phyloP scores from a whole-genome alignment of 805 yeast genomes.

The Ogataea trehaloabstinens region DNA sequence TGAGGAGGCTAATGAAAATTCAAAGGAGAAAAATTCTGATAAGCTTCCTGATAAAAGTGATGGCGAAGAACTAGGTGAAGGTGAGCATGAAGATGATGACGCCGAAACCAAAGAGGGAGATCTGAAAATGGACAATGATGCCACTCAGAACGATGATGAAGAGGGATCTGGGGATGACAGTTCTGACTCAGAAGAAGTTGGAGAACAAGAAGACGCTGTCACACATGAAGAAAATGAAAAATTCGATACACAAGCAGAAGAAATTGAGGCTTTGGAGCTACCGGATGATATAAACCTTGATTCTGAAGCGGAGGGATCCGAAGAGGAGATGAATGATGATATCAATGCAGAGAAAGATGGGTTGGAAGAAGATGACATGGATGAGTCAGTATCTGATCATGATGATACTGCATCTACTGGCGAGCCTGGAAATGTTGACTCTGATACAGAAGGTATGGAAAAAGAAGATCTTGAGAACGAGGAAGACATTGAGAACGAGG shows the following conservation, averaged over 20 bases:
- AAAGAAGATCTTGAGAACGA: conserved; percentile 22
- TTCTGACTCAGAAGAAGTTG: conserved; percentile 62
- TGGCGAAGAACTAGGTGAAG: conserved; percentile 48
- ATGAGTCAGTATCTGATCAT: conserved; percentile 20
- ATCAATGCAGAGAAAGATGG: conserved; percentile 31
- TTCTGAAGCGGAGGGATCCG: conserved; percentile 62
- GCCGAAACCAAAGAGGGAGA: conserved; percentile 35
- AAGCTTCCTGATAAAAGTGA: conserved; percentile 55
- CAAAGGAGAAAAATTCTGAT: conserved; percentile 82
- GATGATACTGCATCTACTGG: conserved; percentile 18
- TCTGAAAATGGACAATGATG: conserved; percentile 32
- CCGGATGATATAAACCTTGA: conserved; percentile 93
- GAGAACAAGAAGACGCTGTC: conserved; percentile 79
- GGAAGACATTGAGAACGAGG: conserved; percentile 30
- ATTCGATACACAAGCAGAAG: conserved; percentile 73
- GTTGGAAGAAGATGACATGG: conserved; percentile 30
- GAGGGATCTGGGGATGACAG: conserved; percentile 36
- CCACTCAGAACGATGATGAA: conserved; percentile 37
- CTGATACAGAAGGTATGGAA: conserved; percentile 25
- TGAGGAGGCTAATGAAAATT: conserved; percentile 75
- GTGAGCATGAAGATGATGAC: conserved; percentile 43
- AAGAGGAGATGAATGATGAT: conserved; percentile 25
- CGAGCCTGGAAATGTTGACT: conserved; percentile 13
- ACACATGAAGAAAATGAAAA: conserved; percentile 66
- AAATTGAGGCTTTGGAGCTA: conserved; percentile 79